Evolutionary conservation across 176 grass and related monocot species (phyloP), one percentile per base, ranked within the genome.

Genomic region (Cenchrus fungigraminus): DNA sequence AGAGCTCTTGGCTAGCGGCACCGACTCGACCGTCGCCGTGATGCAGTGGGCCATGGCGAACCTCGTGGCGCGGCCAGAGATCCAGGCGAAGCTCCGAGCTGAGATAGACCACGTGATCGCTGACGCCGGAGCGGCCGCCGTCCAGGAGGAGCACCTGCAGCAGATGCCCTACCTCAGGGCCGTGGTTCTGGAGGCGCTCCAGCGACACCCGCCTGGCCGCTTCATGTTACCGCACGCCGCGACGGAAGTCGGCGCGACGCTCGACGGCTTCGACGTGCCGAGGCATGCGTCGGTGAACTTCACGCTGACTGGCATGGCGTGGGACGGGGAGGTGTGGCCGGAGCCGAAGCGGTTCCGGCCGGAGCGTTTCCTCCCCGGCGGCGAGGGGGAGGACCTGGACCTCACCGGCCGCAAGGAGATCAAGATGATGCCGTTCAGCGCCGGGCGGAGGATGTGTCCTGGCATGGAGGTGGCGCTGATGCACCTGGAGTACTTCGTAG

Each of bases 41-140:
- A 17, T 84, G 68, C 75, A 87, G 80, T 91, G 89, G 89, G 69
- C 68, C 11, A 71, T 91, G 31, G 89, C 89, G 3, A 84, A 91
- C 65, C 80, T 91, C 4, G 80, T 91, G 5, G 76, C 75, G 69
- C 57, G 54, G 29, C 81, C 74, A 6, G 60, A 34, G n/a, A 63
- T 91, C 20, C 89, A 91, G 55, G 19, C 14, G 0, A 70, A 12
- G 75, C 55, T 91, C 2, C 40, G 75, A 0, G 62, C 50, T 10
- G 85, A 91, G 81, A n/a, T 91, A 0, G 9, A 2, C 17, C 14
- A 2, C 8, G 84, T 37, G 13, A 31, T 12, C 49, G 9, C 44
- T 2, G 17, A 3, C 2, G 59, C 0, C 3, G 47, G 1, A 32
- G 45, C 5, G 5, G 77, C 25, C 32, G 70, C 25, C 32, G 70